Conservation (phyloP, 176 grass and related monocot species). For the Triticum dicoccoides region DNA sequence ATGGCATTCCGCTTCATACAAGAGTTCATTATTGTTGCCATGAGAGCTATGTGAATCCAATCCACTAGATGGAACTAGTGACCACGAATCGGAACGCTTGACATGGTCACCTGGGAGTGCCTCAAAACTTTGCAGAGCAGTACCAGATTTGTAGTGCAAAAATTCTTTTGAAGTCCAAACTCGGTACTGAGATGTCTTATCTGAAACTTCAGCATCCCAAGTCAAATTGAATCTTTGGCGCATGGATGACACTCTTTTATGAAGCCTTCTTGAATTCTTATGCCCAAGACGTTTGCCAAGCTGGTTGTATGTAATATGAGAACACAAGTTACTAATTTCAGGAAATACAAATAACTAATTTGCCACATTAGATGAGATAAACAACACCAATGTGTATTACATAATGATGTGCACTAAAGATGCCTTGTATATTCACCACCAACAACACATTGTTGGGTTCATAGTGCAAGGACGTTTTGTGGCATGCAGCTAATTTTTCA, state of each 20-base stretch:
- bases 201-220: constrained; percentile 70
- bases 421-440: constrained; percentile 1
- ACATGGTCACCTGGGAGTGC: constrained; percentile 35
- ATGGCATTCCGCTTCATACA: constrained; percentile 39
- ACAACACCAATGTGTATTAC: not conserved
- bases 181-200: constrained; percentile 70
- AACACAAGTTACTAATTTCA: constrained; percentile 19
- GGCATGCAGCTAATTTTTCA: not conserved
- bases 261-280: constrained; percentile 71
- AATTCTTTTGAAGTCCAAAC: constrained; percentile 87
- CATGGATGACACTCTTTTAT: constrained; percentile 72
- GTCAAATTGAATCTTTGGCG: constrained; percentile 62
- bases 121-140: constrained; percentile 51
- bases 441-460: constrained; percentile 16
- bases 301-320: constrained; percentile 44
- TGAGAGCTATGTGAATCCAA: constrained; percentile 26
- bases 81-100: constrained; percentile 30
- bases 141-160: constrained; percentile 45
- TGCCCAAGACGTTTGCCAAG: constrained; percentile 68
- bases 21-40: constrained; percentile 33
- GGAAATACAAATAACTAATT: constrained; percentile 35
- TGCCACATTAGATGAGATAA: constrained; percentile 24
- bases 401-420: constrained; percentile 16
- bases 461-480: not conserved
- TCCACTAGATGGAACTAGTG: constrained; percentile 42